Evolutionary conservation across 176 grass and related monocot genomes (phyloP).

Genomic region (Triticum urartu): DNA sequence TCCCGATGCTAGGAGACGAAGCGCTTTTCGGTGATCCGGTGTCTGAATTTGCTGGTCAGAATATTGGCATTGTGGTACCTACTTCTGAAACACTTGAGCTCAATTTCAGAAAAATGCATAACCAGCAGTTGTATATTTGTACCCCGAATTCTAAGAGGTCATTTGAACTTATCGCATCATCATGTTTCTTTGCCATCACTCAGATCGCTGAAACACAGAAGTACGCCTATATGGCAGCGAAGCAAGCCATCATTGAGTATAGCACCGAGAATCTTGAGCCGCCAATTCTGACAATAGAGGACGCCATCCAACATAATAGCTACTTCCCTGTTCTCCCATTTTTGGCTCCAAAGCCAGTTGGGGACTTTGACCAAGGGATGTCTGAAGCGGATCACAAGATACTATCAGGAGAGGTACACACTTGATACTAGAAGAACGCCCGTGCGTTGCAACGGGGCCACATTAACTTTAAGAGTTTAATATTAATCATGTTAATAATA

Average conservation of each 20-base stretch:
- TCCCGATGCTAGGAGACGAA: slow-evolving; percentile 47
- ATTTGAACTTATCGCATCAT: not conserved
- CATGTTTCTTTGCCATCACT: slow-evolving; percentile 13
- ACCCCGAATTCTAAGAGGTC: not conserved
- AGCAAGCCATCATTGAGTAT: slow-evolving; percentile 64
- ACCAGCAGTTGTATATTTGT: not conserved
- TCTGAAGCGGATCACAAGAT: slow-evolving; percentile 90
- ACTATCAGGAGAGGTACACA: slow-evolving; percentile 55
- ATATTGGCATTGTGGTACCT: slow-evolving; percentile 75
- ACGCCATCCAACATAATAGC: slow-evolving; percentile 57
- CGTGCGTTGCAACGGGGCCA: too few species aligned
- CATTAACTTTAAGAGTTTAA: too few species aligned
- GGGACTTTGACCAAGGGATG: slow-evolving; percentile 77
- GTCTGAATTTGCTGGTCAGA: slow-evolving; percentile 74
- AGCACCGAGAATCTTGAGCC: slow-evolving; percentile 62
- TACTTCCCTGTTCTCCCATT: slow-evolving; percentile 52
- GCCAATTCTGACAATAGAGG: slow-evolving; percentile 82
- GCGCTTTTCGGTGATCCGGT: slow-evolving; percentile 58
- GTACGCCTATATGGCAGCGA: slow-evolving; percentile 77
- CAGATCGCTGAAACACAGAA: slow-evolving; percentile 85
- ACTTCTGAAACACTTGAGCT: slow-evolving; percentile 2
- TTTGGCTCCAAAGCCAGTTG: slow-evolving; percentile 51
- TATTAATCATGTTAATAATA: too few species aligned
- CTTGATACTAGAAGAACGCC: not conserved
- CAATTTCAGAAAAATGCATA: not conserved